phyloP scores from a whole-genome alignment of 306 rosid species.

The Luffa aegyptiaca region DNA sequence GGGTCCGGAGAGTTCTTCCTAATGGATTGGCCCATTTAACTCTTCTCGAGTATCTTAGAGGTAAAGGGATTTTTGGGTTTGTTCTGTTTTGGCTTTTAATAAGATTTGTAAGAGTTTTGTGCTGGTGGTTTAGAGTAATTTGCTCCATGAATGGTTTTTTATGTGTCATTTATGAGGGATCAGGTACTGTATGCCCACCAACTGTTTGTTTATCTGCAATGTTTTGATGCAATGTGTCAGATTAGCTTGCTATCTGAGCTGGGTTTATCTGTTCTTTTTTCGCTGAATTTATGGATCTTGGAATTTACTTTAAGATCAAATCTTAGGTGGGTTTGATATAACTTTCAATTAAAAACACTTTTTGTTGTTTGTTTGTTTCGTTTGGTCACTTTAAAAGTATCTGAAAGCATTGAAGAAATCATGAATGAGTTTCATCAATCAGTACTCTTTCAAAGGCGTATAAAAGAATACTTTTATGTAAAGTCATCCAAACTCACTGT shows the following conservation, averaged over 20 bases:
- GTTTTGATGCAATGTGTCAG: not conserved
- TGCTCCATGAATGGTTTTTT: not conserved
- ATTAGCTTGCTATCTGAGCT: not conserved
- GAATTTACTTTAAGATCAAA: not conserved
- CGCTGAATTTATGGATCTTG: not conserved
- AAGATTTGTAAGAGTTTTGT: not conserved
- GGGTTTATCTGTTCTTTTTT: not conserved
- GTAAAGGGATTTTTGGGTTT: constrained; percentile 19
- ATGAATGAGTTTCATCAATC: not conserved
- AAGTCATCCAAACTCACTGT: not conserved
- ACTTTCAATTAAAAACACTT: not conserved
- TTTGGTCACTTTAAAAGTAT: not conserved
- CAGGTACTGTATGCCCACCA: not conserved
- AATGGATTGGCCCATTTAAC: constrained; percentile 84
- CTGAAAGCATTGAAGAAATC: not conserved
- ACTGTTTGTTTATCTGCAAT: not conserved
- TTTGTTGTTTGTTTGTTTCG: not conserved
- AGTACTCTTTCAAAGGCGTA: not conserved
- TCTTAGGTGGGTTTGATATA: not conserved
- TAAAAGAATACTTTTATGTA: not conserved
- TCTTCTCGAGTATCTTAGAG: constrained; percentile 90
- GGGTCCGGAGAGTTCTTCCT: constrained; percentile 56
- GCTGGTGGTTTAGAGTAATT: not conserved
- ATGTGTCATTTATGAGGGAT: not conserved
- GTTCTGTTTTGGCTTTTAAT: not conserved